Percentiles rank a stretch among this genome's conserved stretches.
These are phyloP conservation scores for Lasiodiplodia gonubiensis DNA, from an alignment of 2,329 filamentous ascomycete species.

Conservation along the genomic window DNA sequence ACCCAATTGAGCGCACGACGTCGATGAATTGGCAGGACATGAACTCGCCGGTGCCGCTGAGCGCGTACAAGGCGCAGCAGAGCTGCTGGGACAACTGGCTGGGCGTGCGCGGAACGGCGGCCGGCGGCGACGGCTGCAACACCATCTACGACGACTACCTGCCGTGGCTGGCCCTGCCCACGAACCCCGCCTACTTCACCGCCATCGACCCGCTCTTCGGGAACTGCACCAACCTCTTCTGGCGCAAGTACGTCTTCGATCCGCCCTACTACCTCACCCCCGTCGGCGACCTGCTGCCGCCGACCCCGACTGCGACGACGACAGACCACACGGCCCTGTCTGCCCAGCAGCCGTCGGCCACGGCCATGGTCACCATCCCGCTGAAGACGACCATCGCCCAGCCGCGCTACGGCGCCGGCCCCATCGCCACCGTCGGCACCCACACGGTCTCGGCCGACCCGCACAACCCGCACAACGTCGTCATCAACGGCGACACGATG, in stretches of 20 bases:
- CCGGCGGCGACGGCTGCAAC: slow-evolving; percentile 12
- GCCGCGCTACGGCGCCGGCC: background rate
- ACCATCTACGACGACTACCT: slow-evolving; percentile 27
- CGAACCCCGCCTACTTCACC: slow-evolving; percentile 15
- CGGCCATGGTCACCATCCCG: background rate
- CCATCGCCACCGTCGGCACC: slow-evolving; percentile 5
- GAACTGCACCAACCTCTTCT: slow-evolving; percentile 16
- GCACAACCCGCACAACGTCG: slow-evolving; percentile 1
- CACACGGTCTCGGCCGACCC: slow-evolving; percentile 14
- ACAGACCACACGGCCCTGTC: background rate
- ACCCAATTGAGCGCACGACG: slow-evolving; percentile 5
- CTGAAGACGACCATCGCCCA: background rate
- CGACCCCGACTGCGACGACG: background rate
- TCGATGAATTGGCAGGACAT: slow-evolving; percentile 22
- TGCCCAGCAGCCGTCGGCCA: background rate
- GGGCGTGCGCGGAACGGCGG: slow-evolving; percentile 5
- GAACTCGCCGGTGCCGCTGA: slow-evolving; percentile 16
- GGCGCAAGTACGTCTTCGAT: slow-evolving; percentile 24
- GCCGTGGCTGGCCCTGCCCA: slow-evolving; percentile 20
- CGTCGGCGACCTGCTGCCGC: slow-evolving; percentile 10
- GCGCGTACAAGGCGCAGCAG: slow-evolving; percentile 9
- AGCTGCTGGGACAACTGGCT: slow-evolving; percentile 21
- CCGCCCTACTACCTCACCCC: slow-evolving; percentile 12
- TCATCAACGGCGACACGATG: background rate
- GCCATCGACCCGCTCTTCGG: slow-evolving; percentile 12